A percentile compares a stretch with the other conserved stretches of the same genome.
phyloP scores from a whole-genome alignment of 2,329 filamentous ascomycete species.

The Cladosporium austrohemisphaericum region DNA sequence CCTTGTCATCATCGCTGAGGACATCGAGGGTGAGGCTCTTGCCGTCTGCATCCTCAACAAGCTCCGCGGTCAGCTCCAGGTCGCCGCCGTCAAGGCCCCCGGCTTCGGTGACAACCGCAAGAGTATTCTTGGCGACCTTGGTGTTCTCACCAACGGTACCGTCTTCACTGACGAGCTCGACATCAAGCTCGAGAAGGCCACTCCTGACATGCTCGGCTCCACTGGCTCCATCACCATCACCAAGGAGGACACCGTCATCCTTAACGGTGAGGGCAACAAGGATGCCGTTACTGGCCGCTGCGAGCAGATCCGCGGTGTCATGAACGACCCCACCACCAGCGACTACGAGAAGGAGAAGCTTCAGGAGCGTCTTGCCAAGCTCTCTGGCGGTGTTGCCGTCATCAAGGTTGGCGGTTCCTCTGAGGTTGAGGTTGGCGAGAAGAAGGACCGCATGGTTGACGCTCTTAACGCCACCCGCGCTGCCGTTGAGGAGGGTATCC shows the following conservation, averaged over 20 bases:
- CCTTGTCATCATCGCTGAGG: slow-evolving; percentile 97
- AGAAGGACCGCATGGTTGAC: slow-evolving; percentile 99
- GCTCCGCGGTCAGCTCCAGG: slow-evolving; percentile 98
- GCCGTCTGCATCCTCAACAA: slow-evolving; percentile 99
- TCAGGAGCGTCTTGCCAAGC: slow-evolving; percentile 98
- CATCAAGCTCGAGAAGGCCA: slow-evolving; percentile 98
- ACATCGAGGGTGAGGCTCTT: slow-evolving; percentile 97
- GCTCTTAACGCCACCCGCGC: slow-evolving; percentile 96
- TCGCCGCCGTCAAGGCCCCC: slow-evolving; percentile 96
- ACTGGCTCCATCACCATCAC: slow-evolving; percentile 99
- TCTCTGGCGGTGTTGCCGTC: slow-evolving; percentile 96
- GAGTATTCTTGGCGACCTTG: slow-evolving; percentile 96
- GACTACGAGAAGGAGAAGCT: slow-evolving; percentile 99
- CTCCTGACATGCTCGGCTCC: slow-evolving; percentile 89
- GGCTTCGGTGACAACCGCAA: slow-evolving; percentile 99
- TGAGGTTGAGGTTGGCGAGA: slow-evolving; percentile 98
- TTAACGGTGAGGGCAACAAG: slow-evolving; percentile 96
- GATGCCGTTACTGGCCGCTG: slow-evolving; percentile 90
- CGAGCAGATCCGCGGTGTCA: slow-evolving; percentile 98
- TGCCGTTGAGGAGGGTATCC: slow-evolving; percentile 97
- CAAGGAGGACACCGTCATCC: slow-evolving; percentile 98
- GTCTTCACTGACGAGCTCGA: slow-evolving; percentile 99
- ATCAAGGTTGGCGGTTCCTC: slow-evolving; percentile 98
- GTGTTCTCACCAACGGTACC: slow-evolving; percentile 90
- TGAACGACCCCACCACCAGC: slow-evolving; percentile 86